These are phyloP conservation scores for Meredithiella fracta DNA, from an alignment of 2,329 filamentous ascomycete species.

Conservation along the genomic window DNA sequence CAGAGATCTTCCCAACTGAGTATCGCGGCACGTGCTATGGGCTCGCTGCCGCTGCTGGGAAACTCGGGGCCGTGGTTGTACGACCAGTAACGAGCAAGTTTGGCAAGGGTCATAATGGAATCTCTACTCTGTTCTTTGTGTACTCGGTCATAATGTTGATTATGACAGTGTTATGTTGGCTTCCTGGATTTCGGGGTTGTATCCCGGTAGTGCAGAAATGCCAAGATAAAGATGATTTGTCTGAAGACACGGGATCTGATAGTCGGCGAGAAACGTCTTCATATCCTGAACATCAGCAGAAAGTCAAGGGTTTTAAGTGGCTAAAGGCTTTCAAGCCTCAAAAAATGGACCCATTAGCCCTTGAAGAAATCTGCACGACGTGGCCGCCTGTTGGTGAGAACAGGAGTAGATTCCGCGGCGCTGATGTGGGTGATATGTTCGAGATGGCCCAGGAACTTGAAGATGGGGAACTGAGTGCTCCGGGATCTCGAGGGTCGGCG, in stretches of 20 bases:
- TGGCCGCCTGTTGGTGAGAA: slow-evolving; percentile 5
- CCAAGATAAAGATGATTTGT: background rate
- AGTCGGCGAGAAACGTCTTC: background rate
- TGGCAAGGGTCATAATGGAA: slow-evolving; percentile 6
- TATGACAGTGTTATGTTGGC: slow-evolving; percentile 7
- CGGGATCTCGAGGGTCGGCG: slow-evolving; percentile 7
- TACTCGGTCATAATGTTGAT: slow-evolving; percentile 8
- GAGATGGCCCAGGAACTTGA: slow-evolving; percentile 7
- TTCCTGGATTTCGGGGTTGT: background rate
- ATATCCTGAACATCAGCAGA: background rate
- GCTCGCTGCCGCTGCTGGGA: slow-evolving; percentile 20
- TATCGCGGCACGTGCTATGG: slow-evolving; percentile 21
- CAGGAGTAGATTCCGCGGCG: background rate
- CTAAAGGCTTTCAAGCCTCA: background rate
- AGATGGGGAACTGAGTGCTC: slow-evolving; percentile 9
- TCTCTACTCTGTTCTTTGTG: slow-evolving; percentile 11
- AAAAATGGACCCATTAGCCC: slow-evolving; percentile 4
- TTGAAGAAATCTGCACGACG: slow-evolving; percentile 9
- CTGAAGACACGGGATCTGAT: background rate
- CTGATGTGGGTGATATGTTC: background rate
- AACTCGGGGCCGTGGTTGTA: slow-evolving; percentile 20
- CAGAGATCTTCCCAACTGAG: slow-evolving; percentile 21
- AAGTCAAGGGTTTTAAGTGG: background rate
- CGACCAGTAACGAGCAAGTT: slow-evolving; percentile 14
- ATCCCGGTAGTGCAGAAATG: slow-evolving; percentile 6